Base-by-base conservation (phyloP, 257 asterid species). In the Salvia miltiorrhiza region DNA sequence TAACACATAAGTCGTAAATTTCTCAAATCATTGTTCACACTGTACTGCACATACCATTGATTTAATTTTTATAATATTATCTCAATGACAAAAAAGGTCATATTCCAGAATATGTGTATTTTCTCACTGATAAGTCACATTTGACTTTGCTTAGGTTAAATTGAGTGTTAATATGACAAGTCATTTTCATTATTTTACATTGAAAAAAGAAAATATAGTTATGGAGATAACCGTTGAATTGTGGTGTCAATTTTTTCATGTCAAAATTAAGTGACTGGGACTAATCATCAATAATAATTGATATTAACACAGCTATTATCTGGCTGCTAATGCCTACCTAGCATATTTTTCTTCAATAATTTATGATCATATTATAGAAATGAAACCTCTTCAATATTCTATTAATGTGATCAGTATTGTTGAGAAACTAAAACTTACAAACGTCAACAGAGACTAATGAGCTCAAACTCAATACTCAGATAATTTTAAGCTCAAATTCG, bases 171-270 rank as follows among this genome's bases (percentile, higher is more conserved):
- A 67, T 40, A n/a, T 7, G 61, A 49, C 37, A 19, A 37, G 40
- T 63, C 40, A 7, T 63, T 10, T 43, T 63, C 54, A 23, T 21
- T 53, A 12, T 54, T 53, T 23, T 23, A 24, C 52, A 41, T 20
- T 20, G 67, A 11, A 39, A 60, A 26, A 11, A 39, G 7, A n/a
- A 30, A 4, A 30, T 21, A 9, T 64, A 16, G 6, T 45, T 64
- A 28, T 47, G 21, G 41, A 63, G 55, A 63, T 41, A 41, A 57
- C 45, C 44, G 49, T 60, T 60, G 67, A 62, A 67, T 52, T 52
- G 40, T 32, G 61, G 64, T 53, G 64, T 40, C 64, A 53, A 37
- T 53, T 28, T 37, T 0, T 66, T 67, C 43, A 67, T 33, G 41
- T 53, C 41, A 39, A 23, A 21, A 39, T 35, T 50, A 37, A 67